These are phyloP conservation scores for Penicillium simplicissimum DNA, from an alignment of 495 filamentous ascomycete genomes.

Conservation along the genomic window DNA sequence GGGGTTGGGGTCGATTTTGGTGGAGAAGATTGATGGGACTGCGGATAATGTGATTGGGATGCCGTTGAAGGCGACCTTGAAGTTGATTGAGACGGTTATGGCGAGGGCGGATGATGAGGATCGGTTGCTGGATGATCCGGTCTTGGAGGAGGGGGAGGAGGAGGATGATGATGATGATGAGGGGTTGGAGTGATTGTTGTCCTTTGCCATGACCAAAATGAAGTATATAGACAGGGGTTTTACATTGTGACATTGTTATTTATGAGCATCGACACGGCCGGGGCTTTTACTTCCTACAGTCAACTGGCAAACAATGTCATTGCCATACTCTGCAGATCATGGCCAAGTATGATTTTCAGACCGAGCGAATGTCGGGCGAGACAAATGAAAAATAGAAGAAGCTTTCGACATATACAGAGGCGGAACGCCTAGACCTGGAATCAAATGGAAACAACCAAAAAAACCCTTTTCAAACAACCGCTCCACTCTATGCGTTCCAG, in stretches of 20 bases:
- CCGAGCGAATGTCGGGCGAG: background rate
- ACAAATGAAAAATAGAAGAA: constrained; percentile 25
- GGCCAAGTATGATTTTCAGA: background rate
- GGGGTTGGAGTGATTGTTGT: constrained; percentile 20
- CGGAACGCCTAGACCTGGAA: constrained; percentile 36
- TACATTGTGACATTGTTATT: background rate
- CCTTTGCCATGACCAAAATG: background rate
- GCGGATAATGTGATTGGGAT: constrained; percentile 97
- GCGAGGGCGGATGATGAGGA: constrained; percentile 57
- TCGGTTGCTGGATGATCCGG: constrained; percentile 31
- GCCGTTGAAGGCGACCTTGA: constrained; percentile 77
- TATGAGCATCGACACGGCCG: background rate
- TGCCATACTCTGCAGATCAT: constrained; percentile 11
- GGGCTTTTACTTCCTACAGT: too few species aligned
- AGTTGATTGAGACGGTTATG: constrained; percentile 82
- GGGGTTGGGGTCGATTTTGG: constrained; percentile 77
- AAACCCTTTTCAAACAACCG: constrained; percentile 26
- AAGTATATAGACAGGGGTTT: background rate
- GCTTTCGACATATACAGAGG: constrained; percentile 43
- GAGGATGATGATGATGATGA: too few species aligned
- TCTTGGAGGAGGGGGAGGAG: constrained; percentile 26
- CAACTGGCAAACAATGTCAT: constrained; percentile 1
- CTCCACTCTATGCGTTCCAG: constrained; percentile 66
- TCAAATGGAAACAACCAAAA: constrained; percentile 30
- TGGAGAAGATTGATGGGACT: constrained; percentile 85